A percentile compares a stretch with the other conserved stretches of the same genome.
phyloP scores from a whole-genome alignment of 768 basidiomycete species.

The Lactarius sp. region DNA sequence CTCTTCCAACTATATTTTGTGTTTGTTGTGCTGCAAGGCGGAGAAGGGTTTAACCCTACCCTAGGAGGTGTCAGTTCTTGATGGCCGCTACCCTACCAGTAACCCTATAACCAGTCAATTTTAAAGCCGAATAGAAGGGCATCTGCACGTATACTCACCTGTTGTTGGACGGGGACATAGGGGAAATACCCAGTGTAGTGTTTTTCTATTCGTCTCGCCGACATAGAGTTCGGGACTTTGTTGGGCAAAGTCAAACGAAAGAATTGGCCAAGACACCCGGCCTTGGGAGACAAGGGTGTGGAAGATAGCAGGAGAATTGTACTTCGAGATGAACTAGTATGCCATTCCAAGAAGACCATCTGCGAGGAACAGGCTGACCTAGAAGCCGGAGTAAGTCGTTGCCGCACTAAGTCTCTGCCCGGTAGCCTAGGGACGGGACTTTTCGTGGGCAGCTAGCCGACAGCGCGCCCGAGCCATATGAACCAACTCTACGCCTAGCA shows the following conservation, averaged over 20 bases:
- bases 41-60: no score
- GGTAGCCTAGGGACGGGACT: conserved; percentile 29
- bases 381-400: conserved; percentile 34
- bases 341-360: conserved; percentile 43
- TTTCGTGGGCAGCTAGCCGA: background rate
- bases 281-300: conserved; percentile 41
- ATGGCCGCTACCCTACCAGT: no score
- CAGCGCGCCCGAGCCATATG: background rate
- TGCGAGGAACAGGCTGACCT: conserved; percentile 28
- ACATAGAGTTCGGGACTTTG: conserved; percentile 36
- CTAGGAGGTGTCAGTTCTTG: no score
- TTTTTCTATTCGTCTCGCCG: conserved; percentile 12
- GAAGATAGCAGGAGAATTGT: conserved; percentile 29
- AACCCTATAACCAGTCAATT: conserved; percentile 17
- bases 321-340: conserved; percentile 29
- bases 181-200: conserved; percentile 9
- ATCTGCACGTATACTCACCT: conserved; percentile 17
- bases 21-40: no score
- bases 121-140: conserved; percentile 26
- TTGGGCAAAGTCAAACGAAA: conserved; percentile 44
- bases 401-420: conserved; percentile 44
- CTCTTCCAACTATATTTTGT: no score
- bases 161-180: background rate
- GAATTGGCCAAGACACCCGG: conserved; percentile 34
- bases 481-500: conserved; percentile 30